Percentiles rank a stretch among this genome's conserved stretches.
Conservation (phyloP, 2,329 filamentous ascomycete species). For the Escovopsis weberi region DNA sequence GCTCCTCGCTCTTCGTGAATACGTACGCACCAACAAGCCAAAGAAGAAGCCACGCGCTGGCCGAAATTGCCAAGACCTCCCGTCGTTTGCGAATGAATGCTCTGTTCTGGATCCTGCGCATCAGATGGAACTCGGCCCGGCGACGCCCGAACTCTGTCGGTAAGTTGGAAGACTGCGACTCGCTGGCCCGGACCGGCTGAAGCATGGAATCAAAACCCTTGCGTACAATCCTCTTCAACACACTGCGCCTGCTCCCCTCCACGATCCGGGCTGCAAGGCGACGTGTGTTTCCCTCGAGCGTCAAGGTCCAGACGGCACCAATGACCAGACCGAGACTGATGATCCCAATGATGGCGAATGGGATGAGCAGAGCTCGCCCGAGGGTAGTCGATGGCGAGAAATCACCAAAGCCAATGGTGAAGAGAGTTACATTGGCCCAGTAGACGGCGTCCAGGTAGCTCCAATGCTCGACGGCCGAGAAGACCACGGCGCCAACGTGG, state of each 20-base stretch:
- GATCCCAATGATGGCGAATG: constrained; percentile 69
- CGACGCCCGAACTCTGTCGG: constrained; percentile 42
- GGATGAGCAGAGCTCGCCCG: constrained; percentile 59
- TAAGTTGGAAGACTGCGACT: constrained; percentile 6
- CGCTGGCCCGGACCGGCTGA: constrained; percentile 20
- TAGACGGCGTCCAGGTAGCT: constrained; percentile 64
- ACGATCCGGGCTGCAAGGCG: constrained; percentile 43
- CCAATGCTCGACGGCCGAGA: constrained; percentile 59
- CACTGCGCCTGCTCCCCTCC: constrained; percentile 39
- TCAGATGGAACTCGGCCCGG: constrained; percentile 58
- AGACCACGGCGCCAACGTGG: constrained; percentile 60
- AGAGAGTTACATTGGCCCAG: constrained; percentile 59
- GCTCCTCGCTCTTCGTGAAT: constrained; percentile 42
- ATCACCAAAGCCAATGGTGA: constrained; percentile 50
- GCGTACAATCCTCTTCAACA: constrained; percentile 29
- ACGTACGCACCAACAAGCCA: constrained; percentile 71
- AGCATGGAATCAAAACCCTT: constrained; percentile 33
- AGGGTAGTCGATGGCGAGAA: constrained; percentile 33
- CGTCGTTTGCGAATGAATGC: constrained; percentile 55
- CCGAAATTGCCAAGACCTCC: constrained; percentile 56
- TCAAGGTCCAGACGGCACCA: constrained; percentile 56
- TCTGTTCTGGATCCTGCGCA: constrained; percentile 62
- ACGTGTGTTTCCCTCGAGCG: constrained; percentile 38
- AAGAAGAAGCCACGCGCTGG: constrained; percentile 52
- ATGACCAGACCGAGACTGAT: constrained; percentile 76